Conservation (phyloP, 2,329 filamentous ascomycete species). For the Calonectria montana region DNA sequence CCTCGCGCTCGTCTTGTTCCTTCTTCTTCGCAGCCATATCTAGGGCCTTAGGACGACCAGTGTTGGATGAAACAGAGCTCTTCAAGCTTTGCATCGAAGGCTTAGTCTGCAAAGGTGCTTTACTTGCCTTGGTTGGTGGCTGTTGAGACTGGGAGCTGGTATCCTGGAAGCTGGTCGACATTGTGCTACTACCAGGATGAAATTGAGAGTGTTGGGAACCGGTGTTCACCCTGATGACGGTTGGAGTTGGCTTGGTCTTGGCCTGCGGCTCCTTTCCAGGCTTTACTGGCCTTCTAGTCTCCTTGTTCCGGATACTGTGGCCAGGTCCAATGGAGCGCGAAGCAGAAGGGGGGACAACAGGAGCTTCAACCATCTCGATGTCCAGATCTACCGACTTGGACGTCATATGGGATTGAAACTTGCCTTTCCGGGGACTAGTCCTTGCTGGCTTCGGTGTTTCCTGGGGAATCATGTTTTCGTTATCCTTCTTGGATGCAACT, state of each 20-base stretch:
- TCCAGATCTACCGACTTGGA: constrained; percentile 52
- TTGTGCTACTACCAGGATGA: constrained; percentile 67
- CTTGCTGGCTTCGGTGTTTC: constrained; percentile 58
- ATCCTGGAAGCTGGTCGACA: constrained; percentile 69
- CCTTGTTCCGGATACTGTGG: constrained; percentile 61
- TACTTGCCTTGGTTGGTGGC: constrained; percentile 74
- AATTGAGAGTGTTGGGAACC: constrained; percentile 71
- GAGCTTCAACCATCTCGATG: constrained; percentile 67
- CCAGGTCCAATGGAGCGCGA: constrained; percentile 62
- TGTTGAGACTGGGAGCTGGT: constrained; percentile 52
- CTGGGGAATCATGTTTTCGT: constrained; percentile 55
- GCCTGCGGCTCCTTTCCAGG: constrained; percentile 68
- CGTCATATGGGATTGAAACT: constrained; percentile 46
- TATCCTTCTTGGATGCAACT: constrained; percentile 64
- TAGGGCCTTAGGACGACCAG: constrained; percentile 76
- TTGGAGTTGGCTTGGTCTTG: constrained; percentile 74
- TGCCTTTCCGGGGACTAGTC: constrained; percentile 65
- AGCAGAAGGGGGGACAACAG: constrained; percentile 68
- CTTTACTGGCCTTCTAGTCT: constrained; percentile 70
- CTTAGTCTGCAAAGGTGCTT: constrained; percentile 71
- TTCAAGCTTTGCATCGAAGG: constrained; percentile 71
- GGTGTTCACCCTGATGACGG: constrained; percentile 78
- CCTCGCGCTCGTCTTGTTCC: constrained; percentile 85
- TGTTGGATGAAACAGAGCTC: constrained; percentile 59
- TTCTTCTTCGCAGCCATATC: constrained; percentile 84